These are phyloP conservation scores for Yamadazyma epiphylla DNA, from an alignment of 1,139 yeast genomes.

Conservation along the genomic window DNA sequence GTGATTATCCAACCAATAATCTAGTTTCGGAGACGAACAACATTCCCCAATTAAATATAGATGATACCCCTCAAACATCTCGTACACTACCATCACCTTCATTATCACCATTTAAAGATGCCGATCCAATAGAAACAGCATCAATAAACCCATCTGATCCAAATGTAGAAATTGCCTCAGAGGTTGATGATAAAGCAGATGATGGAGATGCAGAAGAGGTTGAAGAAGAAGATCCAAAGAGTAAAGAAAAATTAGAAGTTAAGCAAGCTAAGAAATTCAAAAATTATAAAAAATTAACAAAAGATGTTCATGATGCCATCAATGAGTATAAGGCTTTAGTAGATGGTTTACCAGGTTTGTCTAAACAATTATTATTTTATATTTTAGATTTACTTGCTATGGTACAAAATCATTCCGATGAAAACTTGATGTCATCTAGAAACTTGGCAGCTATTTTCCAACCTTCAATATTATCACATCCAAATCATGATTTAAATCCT, in stretches of 20 bases:
- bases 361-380: conserved; percentile 83
- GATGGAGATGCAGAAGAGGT: conserved; percentile 4
- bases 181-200: not conserved
- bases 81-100: conserved; percentile 6
- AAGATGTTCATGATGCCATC: conserved; percentile 67
- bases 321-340: conserved; percentile 69
- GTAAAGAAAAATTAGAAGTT: not conserved
- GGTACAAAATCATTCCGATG: conserved; percentile 74
- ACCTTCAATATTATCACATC: conserved; percentile 90
- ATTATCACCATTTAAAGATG: conserved; percentile 2
- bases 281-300: conserved; percentile 41
- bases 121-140: no score
- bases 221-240: conserved; percentile 6
- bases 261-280: conserved; percentile 22
- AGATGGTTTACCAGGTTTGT: conserved; percentile 60
- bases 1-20: not conserved
- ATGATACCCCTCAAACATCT: not conserved
- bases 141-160: no score
- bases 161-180: not conserved
- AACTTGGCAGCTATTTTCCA: conserved; percentile 95
- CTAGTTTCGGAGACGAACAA: no score
- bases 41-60: no score
- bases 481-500: conserved; percentile 87
- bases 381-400: conserved; percentile 81
- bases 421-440: conserved; percentile 87